Base-by-base conservation (phyloP, 2,329 filamentous ascomycete genomes). In the Dactylellina cionopaga region DNA sequence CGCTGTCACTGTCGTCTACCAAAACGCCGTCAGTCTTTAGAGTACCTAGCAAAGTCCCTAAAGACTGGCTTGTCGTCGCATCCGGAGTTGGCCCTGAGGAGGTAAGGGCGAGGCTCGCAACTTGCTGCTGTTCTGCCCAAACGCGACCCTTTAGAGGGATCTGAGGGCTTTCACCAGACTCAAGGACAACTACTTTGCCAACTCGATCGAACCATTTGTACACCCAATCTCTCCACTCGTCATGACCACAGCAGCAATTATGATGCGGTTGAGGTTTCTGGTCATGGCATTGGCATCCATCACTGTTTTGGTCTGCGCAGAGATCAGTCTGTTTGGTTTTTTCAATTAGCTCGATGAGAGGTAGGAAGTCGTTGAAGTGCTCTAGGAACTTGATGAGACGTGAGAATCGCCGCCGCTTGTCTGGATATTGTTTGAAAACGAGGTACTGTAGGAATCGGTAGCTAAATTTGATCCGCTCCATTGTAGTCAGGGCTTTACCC, bases 381-480 rank as follows among this genome's bases (percentile, higher is more conserved):
- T 49, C 46, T n/a, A 49, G n/a, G 15, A 49, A 49, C 13, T 49
- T 49, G 1, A 49, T 49, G 5, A 49, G 25, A 3, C 25, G 46
- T 31, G 46, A 31, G 33, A 49, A 31, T 27, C 46, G 46, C 5
- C 46, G 24, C 7, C 46, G 46, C 19, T 49, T 49, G 13, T 49
- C 46, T 17, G 46, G 24, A 19, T 49, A 49, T 31, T 49, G 46
- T 2, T 49, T 31, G 13, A 49, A 27, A 11, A 49, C 25, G 13
- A 49, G 46, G 6, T 49, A 49, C 11, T 49, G 46, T 6, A 49
- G 15, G 46, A 49, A 49, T 15, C 46, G 24, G 13, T 49, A 49
- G 15, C 46, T 49, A 10, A 49, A 49, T 49, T 33, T 49, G 46
- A 49, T 31, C 22, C 46, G 29, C 19, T 49, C 46, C 46, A 49